A percentile compares a stretch with the other conserved stretches of the same genome.
Conservation (phyloP, 2,329 filamentous ascomycete species). For the Aspergillus fumigatiaffinis region DNA sequence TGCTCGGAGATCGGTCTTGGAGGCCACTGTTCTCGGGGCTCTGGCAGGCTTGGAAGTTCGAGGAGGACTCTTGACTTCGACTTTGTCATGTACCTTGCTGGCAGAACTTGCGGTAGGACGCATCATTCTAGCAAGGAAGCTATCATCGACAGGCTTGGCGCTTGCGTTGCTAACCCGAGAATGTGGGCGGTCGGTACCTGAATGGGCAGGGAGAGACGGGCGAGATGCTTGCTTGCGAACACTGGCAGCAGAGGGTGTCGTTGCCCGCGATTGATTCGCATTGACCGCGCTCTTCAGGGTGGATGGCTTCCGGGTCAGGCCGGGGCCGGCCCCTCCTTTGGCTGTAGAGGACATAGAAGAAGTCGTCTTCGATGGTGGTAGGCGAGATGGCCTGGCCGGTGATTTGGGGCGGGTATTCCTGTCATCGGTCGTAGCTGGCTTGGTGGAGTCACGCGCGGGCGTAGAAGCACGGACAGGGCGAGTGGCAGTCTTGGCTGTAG, state of each 20-base stretch:
- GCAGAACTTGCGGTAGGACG: constrained; percentile 49
- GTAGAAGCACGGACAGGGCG: constrained; percentile 27
- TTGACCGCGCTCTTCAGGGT: constrained; percentile 26
- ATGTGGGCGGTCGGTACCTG: constrained; percentile 34
- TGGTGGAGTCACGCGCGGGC: constrained; percentile 26
- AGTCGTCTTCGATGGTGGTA: constrained; percentile 39
- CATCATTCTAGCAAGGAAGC: constrained; percentile 51
- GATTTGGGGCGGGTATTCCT: constrained; percentile 35
- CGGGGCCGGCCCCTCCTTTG: constrained; percentile 24
- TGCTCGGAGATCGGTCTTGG: constrained; percentile 20
- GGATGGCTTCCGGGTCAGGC: constrained; percentile 36
- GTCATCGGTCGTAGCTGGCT: constrained; percentile 21
- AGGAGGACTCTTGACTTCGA: constrained; percentile 40
- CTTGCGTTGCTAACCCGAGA: constrained; percentile 39
- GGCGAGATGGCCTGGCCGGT: constrained; percentile 38
- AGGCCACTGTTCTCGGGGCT: constrained; percentile 20
- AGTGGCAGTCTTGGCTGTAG: constrained; percentile 23
- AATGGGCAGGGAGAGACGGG: constrained; percentile 27
- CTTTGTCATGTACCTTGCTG: constrained; percentile 46
- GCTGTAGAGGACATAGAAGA: constrained; percentile 39
- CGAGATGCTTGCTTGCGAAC: constrained; percentile 31
- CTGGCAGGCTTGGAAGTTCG: constrained; percentile 21
- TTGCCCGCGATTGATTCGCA: constrained; percentile 19
- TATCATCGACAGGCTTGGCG: constrained; percentile 40
- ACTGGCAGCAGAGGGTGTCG: constrained; percentile 20